phyloP scores from a whole-genome alignment of 179 eudicot genomes.

The Silene vulgaris region DNA sequence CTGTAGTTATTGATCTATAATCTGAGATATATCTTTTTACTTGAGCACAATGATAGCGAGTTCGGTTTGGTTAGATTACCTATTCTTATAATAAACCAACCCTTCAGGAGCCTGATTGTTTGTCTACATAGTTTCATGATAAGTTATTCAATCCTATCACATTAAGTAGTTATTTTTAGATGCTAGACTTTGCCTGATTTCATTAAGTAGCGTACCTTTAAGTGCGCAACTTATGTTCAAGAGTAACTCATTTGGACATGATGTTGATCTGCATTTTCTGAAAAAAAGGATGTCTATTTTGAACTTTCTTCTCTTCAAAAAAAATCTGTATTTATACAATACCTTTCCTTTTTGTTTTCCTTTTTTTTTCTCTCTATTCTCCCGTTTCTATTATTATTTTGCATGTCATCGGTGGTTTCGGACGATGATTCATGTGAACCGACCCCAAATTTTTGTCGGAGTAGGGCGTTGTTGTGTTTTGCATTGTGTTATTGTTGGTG shows the following conservation, averaged over 20 bases:
- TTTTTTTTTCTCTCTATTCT: too few relatives aligned
- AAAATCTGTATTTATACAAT: background rate
- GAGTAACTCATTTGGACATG: background rate
- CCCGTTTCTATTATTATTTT: background rate
- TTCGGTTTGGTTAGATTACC: background rate
- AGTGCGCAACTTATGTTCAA: background rate
- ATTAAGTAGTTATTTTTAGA: slow-evolving; percentile 7
- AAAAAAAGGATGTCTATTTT: background rate
- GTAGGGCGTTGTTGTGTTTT: background rate
- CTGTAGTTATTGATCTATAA: background rate
- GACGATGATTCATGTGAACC: background rate
- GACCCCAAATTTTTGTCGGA: background rate
- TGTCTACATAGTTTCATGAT: background rate
- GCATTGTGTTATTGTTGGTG: background rate
- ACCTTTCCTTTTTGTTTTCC: background rate
- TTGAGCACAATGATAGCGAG: background rate
- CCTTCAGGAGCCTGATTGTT: background rate
- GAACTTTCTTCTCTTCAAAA: too few relatives aligned
- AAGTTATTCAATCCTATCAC: background rate
- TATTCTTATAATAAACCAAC: background rate
- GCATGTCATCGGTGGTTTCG: too few relatives aligned
- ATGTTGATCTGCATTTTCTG: background rate
- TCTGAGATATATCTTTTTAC: background rate
- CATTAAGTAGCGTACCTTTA: background rate
- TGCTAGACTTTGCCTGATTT: slow-evolving; percentile 2